Base-by-base conservation (phyloP, 345 rosid species). In the Capsella bursapastoris region DNA sequence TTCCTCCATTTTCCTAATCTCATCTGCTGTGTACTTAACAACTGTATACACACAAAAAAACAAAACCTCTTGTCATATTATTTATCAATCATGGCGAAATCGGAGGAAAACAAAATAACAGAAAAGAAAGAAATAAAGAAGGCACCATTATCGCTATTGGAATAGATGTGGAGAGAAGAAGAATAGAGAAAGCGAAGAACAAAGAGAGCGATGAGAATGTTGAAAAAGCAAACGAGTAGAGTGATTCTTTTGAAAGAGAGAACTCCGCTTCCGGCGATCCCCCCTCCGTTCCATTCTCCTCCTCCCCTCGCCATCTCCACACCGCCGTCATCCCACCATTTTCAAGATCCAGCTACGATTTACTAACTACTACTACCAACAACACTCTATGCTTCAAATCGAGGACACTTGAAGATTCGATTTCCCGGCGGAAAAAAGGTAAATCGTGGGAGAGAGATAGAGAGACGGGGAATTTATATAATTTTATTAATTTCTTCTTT, bases 1-100 rank as follows among this genome's bases (percentile, higher is more conserved):
- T 69, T 92, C 98, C 82, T 90, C 90, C 96, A 90, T 96, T 81
- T 78, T 87, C 84, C 74, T 84, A 83, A 90, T 85, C 96, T 92
- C 97, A 78, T 86, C 92, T 31, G 89, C 84, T 11, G 95, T 85
- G 66, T 89, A 96, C 64, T 80, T 87, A 52, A 83, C 89, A 78
- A 65, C 99, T 92, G 74, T 43, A 67, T 76, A 65, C 47, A n/a
- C 18, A 0, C 22, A 18, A 18, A 8, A 59, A 51, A 43, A 41
- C 5, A 1, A 5, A 38, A 65, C 40, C 44, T 40, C 37, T 22
- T 22, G 25, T 22, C 25, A 22, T 18, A 18, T 22, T 22, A 22
- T 22, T 22, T 22, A 22, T 22, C 25, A 22, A 22, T 22, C 25
- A 22, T 22, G 25, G 25, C n/a, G 8, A 55, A 34, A 50, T 16